phyloP scores from a whole-genome alignment of 2,329 filamentous ascomycete genomes.

The Trichoderma koningii region DNA sequence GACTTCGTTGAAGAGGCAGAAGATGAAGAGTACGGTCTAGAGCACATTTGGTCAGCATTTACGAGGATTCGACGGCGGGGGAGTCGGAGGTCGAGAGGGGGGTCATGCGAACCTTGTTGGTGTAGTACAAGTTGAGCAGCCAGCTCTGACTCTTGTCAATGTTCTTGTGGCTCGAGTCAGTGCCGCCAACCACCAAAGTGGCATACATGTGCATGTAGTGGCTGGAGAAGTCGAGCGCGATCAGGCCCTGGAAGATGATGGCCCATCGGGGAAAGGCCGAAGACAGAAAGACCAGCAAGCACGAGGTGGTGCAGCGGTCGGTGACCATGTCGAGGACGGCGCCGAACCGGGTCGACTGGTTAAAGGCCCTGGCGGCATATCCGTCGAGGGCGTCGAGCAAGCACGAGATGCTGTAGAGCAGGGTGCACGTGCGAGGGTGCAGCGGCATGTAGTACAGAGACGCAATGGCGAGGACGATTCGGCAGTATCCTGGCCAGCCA shows the following conservation, averaged over 20 bases:
- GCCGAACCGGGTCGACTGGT: slow-evolving; percentile 93
- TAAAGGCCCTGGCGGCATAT: slow-evolving; percentile 75
- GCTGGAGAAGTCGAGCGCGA: slow-evolving; percentile 88
- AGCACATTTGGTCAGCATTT: slow-evolving; percentile 17
- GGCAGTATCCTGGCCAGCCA: slow-evolving; percentile 64
- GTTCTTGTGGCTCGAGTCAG: slow-evolving; percentile 85
- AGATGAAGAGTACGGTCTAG: slow-evolving; percentile 85
- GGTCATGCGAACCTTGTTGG: slow-evolving; percentile 72
- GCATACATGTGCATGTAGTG: slow-evolving; percentile 99
- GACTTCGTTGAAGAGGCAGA: slow-evolving; percentile 87
- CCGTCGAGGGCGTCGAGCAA: slow-evolving; percentile 94
- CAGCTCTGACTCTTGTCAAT: slow-evolving; percentile 85
- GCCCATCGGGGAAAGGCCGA: slow-evolving; percentile 94
- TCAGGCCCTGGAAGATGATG: slow-evolving; percentile 90
- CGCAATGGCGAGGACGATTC: slow-evolving; percentile 79
- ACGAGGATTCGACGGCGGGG: background rate
- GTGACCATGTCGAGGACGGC: slow-evolving; percentile 99
- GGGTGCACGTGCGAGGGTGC: slow-evolving; percentile 90
- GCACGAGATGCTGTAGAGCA: slow-evolving; percentile 91
- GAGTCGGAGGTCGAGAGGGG: background rate
- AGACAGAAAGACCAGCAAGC: slow-evolving; percentile 89
- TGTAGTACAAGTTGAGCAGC: slow-evolving; percentile 94
- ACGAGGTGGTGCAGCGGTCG: slow-evolving; percentile 94
- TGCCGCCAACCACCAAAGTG: slow-evolving; percentile 82
- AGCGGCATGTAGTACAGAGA: slow-evolving; percentile 99